These are phyloP conservation scores for barley (Hordeum vulgare) DNA, from an alignment of 176 grass and related monocot genomes.

Conservation along the genomic window DNA sequence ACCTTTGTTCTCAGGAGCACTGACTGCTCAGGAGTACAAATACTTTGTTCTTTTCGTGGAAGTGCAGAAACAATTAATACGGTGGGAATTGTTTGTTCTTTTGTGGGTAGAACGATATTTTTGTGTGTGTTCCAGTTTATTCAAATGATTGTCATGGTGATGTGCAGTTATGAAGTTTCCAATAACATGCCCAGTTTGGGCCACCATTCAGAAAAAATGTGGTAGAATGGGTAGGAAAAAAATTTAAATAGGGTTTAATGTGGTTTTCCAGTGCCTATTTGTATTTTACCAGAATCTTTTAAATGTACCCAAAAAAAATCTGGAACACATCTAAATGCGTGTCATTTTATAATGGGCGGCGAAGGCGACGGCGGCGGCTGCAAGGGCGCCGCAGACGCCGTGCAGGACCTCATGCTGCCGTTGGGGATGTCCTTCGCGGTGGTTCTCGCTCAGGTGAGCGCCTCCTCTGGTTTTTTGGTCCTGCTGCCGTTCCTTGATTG, in stretches of 20 bases:
- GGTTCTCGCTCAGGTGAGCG: too few relatives aligned
- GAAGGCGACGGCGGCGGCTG: too few relatives aligned
- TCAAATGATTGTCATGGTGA: not conserved
- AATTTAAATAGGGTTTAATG: not conserved
- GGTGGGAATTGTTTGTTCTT: not conserved
- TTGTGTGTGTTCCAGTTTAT: not conserved
- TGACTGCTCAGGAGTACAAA: not conserved
- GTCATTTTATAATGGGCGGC: too few relatives aligned
- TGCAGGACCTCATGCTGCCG: too few relatives aligned
- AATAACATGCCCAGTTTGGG: not conserved
- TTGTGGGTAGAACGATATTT: not conserved
- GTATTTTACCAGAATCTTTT: not conserved
- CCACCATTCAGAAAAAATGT: not conserved
- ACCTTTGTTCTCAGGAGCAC: too few relatives aligned
- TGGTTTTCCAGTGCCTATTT: not conserved
- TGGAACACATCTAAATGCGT: not conserved
- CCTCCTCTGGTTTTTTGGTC: too few relatives aligned
- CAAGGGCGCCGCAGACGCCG: too few relatives aligned
- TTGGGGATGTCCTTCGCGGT: too few relatives aligned
- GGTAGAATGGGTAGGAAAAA: not conserved
- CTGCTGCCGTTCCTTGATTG: too few relatives aligned
- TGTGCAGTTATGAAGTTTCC: not conserved
- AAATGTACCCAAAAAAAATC: not conserved
- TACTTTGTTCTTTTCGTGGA: not conserved
- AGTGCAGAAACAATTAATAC: not conserved